Evolutionary conservation across 176 grass and related monocot species (phyloP).

Genomic region (Hordeum marinum): DNA sequence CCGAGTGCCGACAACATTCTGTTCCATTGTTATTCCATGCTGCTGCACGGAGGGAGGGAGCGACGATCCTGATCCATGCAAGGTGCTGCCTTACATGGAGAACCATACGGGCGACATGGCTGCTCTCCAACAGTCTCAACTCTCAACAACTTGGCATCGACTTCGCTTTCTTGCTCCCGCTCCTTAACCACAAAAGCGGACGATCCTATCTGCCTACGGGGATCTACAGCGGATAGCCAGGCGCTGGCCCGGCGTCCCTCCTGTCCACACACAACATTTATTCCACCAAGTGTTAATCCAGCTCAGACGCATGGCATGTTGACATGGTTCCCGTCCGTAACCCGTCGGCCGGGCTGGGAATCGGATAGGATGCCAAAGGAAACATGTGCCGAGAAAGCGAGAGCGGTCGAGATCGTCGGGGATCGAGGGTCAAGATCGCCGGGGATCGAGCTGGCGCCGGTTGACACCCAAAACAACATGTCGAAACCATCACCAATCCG

Average conservation of each 20-base stretch:
- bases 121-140: background rate
- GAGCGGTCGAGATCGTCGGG: background rate
- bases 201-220: conserved; percentile 39
- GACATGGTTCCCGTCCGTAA: background rate
- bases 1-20: background rate
- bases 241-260: background rate
- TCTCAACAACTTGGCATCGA: background rate
- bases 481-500: conserved; percentile 14
- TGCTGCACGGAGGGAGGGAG: too few relatives aligned
- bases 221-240: background rate
- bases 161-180: background rate
- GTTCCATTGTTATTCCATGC: background rate
- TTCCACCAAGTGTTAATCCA: background rate
- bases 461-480: background rate
- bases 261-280: conserved; percentile 8
- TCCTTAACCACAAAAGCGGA: conserved; percentile 8
- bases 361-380: background rate
- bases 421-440: background rate
- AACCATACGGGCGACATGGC: background rate
- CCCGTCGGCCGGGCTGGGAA: too few relatives aligned
- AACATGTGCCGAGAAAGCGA: background rate
- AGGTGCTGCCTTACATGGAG: conserved; percentile 1
- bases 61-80: conserved; percentile 22
- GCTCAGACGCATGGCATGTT: background rate
- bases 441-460: background rate